Evolutionary conservation across 805 yeast genomes (phyloP).

Genomic region (Candida insectorum): DNA sequence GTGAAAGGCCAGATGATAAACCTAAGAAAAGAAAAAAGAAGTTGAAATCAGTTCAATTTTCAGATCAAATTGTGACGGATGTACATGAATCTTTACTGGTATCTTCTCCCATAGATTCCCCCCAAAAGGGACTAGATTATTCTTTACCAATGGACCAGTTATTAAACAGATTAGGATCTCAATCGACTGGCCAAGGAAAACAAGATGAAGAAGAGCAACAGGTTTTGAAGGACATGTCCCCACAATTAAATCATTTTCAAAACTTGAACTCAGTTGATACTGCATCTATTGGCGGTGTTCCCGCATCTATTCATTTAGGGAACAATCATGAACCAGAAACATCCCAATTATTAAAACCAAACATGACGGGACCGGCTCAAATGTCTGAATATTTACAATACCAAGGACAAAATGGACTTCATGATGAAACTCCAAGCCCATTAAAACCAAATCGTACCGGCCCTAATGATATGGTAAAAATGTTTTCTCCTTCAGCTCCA

Average conservation of each 20-base stretch:
- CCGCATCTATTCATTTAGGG: slow-evolving; percentile 47
- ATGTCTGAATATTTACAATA: slow-evolving; percentile 25
- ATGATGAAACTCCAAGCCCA: slow-evolving; percentile 5
- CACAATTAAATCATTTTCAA: slow-evolving; percentile 67
- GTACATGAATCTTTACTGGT: slow-evolving; percentile 26
- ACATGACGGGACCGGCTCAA: slow-evolving; percentile 46
- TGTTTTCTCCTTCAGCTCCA: slow-evolving; percentile 13
- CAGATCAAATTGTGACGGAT: slow-evolving; percentile 58
- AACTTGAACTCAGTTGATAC: slow-evolving; percentile 73
- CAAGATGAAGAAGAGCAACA: slow-evolving; percentile 56
- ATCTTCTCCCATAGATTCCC: slow-evolving; percentile 19
- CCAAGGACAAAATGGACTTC: not conserved
- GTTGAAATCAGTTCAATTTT: slow-evolving; percentile 65
- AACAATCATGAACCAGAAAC: slow-evolving; percentile 8
- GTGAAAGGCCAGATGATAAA: slow-evolving; percentile 57
- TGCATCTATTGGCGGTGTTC: slow-evolving; percentile 68
- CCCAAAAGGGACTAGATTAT: slow-evolving; percentile 45
- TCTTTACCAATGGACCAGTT: slow-evolving; percentile 78
- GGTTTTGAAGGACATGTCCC: slow-evolving; percentile 69
- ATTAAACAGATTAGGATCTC: slow-evolving; percentile 36
- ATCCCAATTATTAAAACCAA: slow-evolving; percentile 30
- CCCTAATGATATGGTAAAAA: slow-evolving; percentile 29
- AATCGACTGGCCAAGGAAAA: slow-evolving; percentile 8
- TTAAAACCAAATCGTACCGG: slow-evolving; percentile 43
- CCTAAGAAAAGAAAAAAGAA: slow-evolving; percentile 35